Conservation (phyloP, 257 asterid genomes). For the Solanum chiquidenum region DNA sequence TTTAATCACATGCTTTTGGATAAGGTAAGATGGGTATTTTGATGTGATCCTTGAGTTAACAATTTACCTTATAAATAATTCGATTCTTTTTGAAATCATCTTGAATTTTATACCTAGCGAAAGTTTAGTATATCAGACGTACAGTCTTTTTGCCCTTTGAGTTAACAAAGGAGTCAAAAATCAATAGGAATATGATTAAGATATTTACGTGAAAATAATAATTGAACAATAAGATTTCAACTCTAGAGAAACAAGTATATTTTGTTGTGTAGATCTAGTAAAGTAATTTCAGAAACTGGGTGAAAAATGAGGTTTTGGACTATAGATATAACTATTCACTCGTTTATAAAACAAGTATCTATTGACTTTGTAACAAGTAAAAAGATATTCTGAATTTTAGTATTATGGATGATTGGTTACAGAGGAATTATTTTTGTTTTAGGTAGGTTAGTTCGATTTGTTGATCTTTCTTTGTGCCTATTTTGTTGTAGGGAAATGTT, state of each 20-base stretch:
- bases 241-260: not conserved
- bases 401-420: not conserved
- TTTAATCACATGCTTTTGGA: constrained; percentile 8
- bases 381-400: not conserved
- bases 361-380: not conserved
- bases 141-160: rapidly evolving
- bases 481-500: not conserved
- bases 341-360: not conserved
- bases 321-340: not conserved
- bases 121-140: rapidly evolving
- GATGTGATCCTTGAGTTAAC: not conserved
- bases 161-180: not conserved
- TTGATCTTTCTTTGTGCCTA: not conserved
- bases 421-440: not conserved
- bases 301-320: not conserved
- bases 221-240: not conserved
- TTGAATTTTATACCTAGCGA: rapidly evolving
- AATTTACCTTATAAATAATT: not conserved
- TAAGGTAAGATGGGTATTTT: not conserved
- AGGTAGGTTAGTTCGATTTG: not conserved
- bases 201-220: not conserved
- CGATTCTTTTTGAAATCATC: rapidly evolving
- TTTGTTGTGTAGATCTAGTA: not conserved
- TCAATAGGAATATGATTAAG: not conserved
- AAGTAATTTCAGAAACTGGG: not conserved